Conservation (phyloP, 345 rosid species). For the Conringia planisiliqua region DNA sequence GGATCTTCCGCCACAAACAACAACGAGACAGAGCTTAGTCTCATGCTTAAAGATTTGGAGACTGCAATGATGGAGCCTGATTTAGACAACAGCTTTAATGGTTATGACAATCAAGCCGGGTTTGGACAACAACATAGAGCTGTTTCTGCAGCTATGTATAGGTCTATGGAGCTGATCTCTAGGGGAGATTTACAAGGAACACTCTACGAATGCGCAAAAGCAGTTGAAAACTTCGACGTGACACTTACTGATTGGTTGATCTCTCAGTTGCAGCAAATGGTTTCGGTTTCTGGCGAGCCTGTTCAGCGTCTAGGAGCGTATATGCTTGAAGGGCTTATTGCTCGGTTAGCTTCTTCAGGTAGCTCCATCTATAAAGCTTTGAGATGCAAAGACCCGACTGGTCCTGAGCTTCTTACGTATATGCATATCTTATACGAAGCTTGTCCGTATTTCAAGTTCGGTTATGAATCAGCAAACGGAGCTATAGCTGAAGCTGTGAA, state of each 20-base stretch:
- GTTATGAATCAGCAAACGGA: constrained; percentile 89
- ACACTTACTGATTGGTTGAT: constrained; percentile 53
- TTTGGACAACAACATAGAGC: constrained; percentile 20
- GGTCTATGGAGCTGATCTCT: constrained; percentile 50
- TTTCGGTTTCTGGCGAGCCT: constrained; percentile 92
- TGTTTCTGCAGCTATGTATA: constrained; percentile 31
- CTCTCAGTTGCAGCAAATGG: constrained; percentile 62
- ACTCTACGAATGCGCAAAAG: constrained; percentile 76
- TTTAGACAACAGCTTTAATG: constrained; percentile 23
- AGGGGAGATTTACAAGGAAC: constrained; percentile 70
- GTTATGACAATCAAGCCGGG: neutral
- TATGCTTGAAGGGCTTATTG: constrained; percentile 86
- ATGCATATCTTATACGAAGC: constrained; percentile 85
- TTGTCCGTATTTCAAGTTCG: constrained; percentile 96
- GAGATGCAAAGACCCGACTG: constrained; percentile 80
- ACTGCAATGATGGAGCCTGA: constrained; percentile 69
- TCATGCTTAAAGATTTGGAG: constrained; percentile 74
- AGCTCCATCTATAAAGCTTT: constrained; percentile 78
- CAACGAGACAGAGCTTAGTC: constrained; percentile 44
- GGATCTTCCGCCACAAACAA: constrained; percentile 51
- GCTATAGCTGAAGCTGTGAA: constrained; percentile 95
- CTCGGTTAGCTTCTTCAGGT: constrained; percentile 75
- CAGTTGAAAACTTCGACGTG: constrained; percentile 55
- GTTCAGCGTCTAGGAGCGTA: constrained; percentile 86
- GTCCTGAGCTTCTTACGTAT: constrained; percentile 76